Percentiles rank a stretch among this genome's conserved stretches.
Conservation (phyloP, 129 eudicot genomes). For the Deinandra increscens region DNA sequence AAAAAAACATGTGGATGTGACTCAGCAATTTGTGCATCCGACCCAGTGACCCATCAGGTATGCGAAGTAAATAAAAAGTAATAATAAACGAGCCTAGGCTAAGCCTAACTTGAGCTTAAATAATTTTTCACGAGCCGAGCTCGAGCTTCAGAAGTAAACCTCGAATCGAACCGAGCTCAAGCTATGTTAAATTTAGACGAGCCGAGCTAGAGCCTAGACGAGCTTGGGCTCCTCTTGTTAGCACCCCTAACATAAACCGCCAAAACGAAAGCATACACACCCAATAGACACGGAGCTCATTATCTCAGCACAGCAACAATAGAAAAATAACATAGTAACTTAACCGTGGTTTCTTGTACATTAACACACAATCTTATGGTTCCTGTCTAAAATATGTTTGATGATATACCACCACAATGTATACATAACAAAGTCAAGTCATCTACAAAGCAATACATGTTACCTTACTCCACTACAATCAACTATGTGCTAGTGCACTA, state of each 20-base stretch:
- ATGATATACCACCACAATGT: conserved; percentile 29
- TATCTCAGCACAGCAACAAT: not conserved
- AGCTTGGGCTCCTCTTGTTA: too few species aligned
- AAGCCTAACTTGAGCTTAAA: too few species aligned
- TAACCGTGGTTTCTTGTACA: not conserved
- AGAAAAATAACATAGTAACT: not conserved
- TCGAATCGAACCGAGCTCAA: too few species aligned
- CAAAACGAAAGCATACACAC: not conserved
- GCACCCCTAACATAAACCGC: not conserved
- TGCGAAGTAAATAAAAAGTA: too few species aligned
- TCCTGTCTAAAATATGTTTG: conserved; percentile 21
- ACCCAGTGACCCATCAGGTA: too few species aligned
- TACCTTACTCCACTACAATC: conserved; percentile 24
- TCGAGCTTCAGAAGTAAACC: too few species aligned
- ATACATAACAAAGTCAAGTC: conserved; percentile 24
- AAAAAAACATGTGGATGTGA: too few species aligned
- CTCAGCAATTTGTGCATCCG: too few species aligned
- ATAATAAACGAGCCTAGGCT: too few species aligned
- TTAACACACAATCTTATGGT: not conserved
- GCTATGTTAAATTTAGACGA: too few species aligned
- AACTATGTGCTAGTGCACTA: conserved; percentile 26
- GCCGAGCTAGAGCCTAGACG: too few species aligned
- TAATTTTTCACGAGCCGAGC: too few species aligned
- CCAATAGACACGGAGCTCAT: not conserved
- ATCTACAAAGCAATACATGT: conserved; percentile 23